Base-by-base conservation (phyloP, 2,329 filamentous ascomycete genomes). In the Thelonectria discophora region DNA sequence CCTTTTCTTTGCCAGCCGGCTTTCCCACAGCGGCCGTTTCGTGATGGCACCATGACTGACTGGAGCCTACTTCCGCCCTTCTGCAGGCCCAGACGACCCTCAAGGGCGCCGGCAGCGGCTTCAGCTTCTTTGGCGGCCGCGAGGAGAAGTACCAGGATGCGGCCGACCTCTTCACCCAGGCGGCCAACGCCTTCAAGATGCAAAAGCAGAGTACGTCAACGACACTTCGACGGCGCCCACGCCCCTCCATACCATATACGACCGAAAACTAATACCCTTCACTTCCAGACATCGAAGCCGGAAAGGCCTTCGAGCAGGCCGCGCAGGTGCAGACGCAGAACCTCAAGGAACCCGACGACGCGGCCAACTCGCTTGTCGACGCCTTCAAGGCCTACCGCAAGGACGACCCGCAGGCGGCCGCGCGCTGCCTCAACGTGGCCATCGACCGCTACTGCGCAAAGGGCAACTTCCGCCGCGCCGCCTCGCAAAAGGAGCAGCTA, bases 381-480 rank as follows among this genome's bases (percentile, higher is more conserved):
- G 95, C 95, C 54, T 98, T 94, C 86, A 97, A 98, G 82, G 90
- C 93, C 62, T 98, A 97, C 81, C 87, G 90, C 72, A 96, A 93
- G 79, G 88, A 91, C 55, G 88, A 92, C 72, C 93, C 93, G 18
- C 84, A 92, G 74, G 90, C 94, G 72, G 94, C 94, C 15, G 92
- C 90, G 45, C 84, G 92, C 64, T 93, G 92, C 73, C 82, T 97
- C 58, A 87, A 93, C 66, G 81, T 88, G 67, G 91, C 93, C 42
- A 93, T 98, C 75, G 83, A 88, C 60, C 91, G 95, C 76, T 98
- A 97, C 79, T 94, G 92, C 70, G 80, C 87, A 69, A 94, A 93
- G 79, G 94, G 94, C 64, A 97, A 97, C 78, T 94, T 97, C 79
- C 86, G 94, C 69, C 87, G 94, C 58, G 94, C 95, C 13, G 95